Evolutionary conservation across 805 yeast species (phyloP).

Genomic region (Komagataella populi): DNA sequence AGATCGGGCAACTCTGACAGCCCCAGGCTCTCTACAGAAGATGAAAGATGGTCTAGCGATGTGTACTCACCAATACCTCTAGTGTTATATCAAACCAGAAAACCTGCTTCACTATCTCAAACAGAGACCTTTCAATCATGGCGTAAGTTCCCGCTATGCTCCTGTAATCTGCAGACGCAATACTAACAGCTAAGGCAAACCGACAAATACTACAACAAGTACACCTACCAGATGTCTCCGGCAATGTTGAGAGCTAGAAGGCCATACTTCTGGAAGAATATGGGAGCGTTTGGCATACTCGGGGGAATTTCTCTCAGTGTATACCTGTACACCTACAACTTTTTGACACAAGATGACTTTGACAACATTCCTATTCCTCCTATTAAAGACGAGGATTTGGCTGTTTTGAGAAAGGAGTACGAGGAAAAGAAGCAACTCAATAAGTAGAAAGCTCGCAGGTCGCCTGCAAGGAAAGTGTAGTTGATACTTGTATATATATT

Average conservation of each 20-base stretch:
- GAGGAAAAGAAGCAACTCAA: constrained; percentile 25
- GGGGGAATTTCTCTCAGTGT: constrained; percentile 58
- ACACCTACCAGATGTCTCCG: constrained; percentile 67
- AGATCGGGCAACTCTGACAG: not conserved
- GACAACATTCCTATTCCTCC: constrained; percentile 93
- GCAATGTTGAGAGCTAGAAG: constrained; percentile 83
- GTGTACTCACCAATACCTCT: not conserved
- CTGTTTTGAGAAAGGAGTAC: constrained; percentile 59
- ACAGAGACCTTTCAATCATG: not conserved
- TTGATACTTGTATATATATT: not conserved
- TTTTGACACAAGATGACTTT: constrained; percentile 68
- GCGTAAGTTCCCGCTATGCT: not conserved
- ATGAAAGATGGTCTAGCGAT: not conserved
- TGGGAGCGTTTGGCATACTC: constrained; percentile 43
- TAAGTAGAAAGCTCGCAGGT: not conserved
- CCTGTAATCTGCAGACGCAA: not conserved
- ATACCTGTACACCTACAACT: constrained; percentile 48
- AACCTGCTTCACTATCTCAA: not conserved
- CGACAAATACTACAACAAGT: constrained; percentile 25
- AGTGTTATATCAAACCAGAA: not conserved
- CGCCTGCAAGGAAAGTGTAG: not conserved
- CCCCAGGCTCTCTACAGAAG: not conserved
- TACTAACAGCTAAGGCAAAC: constrained; percentile 5
- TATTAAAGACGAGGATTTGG: constrained; percentile 62
- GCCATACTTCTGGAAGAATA: constrained; percentile 74